phyloP scores from a whole-genome alignment of 257 asterid species.

The Solanum arcanum region DNA sequence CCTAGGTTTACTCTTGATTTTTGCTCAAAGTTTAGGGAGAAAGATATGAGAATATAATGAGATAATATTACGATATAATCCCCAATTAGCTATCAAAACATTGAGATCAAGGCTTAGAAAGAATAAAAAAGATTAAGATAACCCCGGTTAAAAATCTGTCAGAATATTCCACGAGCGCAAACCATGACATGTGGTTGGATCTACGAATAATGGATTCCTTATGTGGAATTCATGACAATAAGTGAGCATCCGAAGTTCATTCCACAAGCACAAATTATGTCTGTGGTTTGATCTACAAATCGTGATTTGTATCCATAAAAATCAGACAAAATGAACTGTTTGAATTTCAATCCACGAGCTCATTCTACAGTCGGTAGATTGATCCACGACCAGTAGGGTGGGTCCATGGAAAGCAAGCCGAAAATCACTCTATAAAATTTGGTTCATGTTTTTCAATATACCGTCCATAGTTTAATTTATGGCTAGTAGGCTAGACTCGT shows the following conservation, averaged over 20 bases:
- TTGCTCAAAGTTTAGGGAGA: neutral
- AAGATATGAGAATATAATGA: neutral
- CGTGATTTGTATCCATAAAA: neutral
- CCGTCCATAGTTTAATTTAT: neutral
- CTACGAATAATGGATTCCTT: neutral
- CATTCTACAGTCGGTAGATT: neutral
- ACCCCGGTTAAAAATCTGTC: neutral
- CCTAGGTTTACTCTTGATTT: neutral
- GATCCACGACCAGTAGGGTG: neutral
- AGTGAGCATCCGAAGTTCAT: neutral
- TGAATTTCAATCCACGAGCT: neutral
- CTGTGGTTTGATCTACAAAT: neutral
- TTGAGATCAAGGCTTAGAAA: neutral
- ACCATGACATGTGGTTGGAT: neutral
- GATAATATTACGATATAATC: neutral
- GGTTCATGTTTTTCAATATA: neutral
- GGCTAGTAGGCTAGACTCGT: neutral
- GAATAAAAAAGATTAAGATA: neutral
- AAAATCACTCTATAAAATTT: neutral
- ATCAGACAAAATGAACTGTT: neutral
- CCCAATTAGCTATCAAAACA: neutral
- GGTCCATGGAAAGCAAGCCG: neutral
- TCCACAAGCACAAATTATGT: neutral
- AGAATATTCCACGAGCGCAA: neutral
- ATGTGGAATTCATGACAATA: neutral